Evolutionary conservation across 1,284 basidiomycete species (phyloP).

Genomic region (Moniliella sp.): DNA sequence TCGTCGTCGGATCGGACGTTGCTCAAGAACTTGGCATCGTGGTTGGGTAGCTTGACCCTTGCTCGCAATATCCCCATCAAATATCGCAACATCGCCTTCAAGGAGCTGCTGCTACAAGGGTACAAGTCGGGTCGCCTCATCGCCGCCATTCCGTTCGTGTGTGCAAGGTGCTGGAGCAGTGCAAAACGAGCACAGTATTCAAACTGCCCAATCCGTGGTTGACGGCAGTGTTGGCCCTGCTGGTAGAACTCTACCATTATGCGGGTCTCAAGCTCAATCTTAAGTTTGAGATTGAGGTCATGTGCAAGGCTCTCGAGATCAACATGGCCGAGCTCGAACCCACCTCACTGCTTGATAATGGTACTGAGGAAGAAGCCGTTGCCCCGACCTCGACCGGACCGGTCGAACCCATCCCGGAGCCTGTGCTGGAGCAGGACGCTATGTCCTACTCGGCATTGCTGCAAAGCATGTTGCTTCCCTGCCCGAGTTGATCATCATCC

Average conservation of each 20-base stretch:
- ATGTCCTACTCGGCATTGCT: too few relatives aligned
- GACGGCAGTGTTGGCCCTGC: conserved; percentile 72
- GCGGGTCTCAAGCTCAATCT: conserved; percentile 88
- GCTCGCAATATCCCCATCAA: conserved; percentile 77
- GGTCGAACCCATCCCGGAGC: conserved; percentile 10
- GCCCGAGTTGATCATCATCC: conserved; percentile 56
- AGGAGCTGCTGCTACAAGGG: conserved; percentile 82
- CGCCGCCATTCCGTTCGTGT: conserved; percentile 91
- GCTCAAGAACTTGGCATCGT: conserved; percentile 81
- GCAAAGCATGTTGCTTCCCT: conserved; percentile 48
- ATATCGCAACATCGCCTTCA: conserved; percentile 81
- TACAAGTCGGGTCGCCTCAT: conserved; percentile 76
- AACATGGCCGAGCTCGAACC: conserved; percentile 69
- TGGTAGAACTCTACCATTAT: conserved; percentile 86
- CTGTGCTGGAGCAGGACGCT: conserved; percentile 4
- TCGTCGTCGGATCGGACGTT: conserved; percentile 59
- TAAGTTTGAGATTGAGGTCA: conserved; percentile 94
- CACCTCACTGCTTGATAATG: conserved; percentile 48
- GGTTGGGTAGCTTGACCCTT: conserved; percentile 81
- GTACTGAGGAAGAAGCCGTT: conserved; percentile 2
- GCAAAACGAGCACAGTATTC: conserved; percentile 71
- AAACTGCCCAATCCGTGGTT: conserved; percentile 92
- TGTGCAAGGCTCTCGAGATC: conserved; percentile 76
- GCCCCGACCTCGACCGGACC: conserved; percentile 2
- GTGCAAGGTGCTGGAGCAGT: conserved; percentile 85